Evolutionary conservation across 306 rosid genomes (phyloP), one percentile per base, ranked within the genome.

Genomic region (Prinsepia uniflora): DNA sequence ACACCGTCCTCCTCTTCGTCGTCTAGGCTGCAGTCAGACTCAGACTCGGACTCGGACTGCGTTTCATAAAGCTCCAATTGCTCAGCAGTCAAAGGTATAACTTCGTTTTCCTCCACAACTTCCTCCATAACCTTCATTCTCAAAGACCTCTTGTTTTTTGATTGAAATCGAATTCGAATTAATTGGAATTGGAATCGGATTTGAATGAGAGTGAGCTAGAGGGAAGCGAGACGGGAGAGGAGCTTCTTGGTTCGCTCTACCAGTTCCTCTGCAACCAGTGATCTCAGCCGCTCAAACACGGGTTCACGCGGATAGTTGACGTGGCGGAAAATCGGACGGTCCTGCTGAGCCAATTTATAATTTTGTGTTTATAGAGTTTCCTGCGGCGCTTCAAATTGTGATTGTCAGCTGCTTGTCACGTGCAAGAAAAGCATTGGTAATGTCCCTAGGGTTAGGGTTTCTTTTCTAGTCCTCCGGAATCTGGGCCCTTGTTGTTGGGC

Each of bases 181-280:
- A 24, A 60, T 72, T 68, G 45, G 46, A 58, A 67, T 64, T 69
- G 46, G 46, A 58, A 67, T 64, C 66, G 46, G 76, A 54, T 64
- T 84, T 52, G 48, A 40, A 62, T 60, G 55, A 43, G 70, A 85
- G 61, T 71, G 79, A 68, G 62, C 20, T 22, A 20, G 65, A 40
- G 62, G 36, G 30, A 50, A 39, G 57, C 7, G 64, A 18, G 52
- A 75, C 65, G 71, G 67, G 86, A 66, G 68, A 69, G 75, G 76
- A 85, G 86, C 79, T 75, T 75, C 89, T 85, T 83, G 86, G 84
- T 83, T 86, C 87, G 89, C 72, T 75, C 79, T 72, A 78, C 88
- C 91, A 87, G 93, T 85, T 71, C 58, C 91, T 84, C 92, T 81
- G 96, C 76, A 83, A 79, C 72, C 36, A 53, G 72, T 7, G 72